Evolutionary conservation across 257 asterid species (phyloP).

Genomic region (Solanum raphanifolium): DNA sequence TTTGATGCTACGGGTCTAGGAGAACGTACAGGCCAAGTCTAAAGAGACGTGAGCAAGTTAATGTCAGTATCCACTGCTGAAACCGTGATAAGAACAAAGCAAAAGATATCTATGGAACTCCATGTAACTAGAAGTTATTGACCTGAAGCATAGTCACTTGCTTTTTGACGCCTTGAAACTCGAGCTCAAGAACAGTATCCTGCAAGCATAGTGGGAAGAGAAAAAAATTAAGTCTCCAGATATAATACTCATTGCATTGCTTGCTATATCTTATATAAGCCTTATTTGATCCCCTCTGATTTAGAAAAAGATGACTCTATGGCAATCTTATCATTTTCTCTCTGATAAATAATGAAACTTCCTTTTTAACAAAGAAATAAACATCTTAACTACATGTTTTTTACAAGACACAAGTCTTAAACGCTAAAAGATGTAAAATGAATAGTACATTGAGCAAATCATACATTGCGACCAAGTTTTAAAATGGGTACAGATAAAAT

Average conservation of each 20-base stretch:
- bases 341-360: not conserved
- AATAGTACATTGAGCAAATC: not conserved
- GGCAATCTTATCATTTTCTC: not conserved
- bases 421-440: not conserved
- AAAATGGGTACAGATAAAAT: not conserved
- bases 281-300: not conserved
- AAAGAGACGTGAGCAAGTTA: slow-evolving; percentile 17
- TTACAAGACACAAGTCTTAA: not conserved
- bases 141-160: slow-evolving; percentile 98
- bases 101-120: not conserved
- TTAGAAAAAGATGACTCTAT: not conserved
- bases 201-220: slow-evolving; percentile 27
- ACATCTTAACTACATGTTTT: not conserved
- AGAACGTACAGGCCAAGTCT: slow-evolving; percentile 97
- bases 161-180: slow-evolving; percentile 95
- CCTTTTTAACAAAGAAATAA: not conserved
- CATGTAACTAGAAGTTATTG: not conserved
- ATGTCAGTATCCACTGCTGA: not conserved
- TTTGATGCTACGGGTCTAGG: slow-evolving; percentile 96
- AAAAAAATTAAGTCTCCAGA: not conserved
- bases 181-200: slow-evolving; percentile 99
- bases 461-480: not conserved
- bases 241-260: not conserved
- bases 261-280: not conserved
- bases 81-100: not conserved